phyloP scores from a whole-genome alignment of 768 basidiomycete genomes.

The Cystofilobasidium bisporidii region DNA sequence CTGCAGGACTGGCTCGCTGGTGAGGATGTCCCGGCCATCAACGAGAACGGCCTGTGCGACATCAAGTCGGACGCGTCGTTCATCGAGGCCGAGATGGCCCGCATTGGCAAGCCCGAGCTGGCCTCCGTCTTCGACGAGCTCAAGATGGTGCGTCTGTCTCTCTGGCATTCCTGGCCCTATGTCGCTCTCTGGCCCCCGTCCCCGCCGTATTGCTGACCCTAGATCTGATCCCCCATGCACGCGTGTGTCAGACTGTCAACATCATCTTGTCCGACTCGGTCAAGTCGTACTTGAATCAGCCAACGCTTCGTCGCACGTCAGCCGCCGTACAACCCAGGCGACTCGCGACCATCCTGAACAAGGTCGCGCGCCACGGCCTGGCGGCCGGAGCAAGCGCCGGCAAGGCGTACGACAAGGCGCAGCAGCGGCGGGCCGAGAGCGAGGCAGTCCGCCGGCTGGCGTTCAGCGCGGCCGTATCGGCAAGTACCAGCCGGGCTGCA shows the following conservation, averaged over 20 bases:
- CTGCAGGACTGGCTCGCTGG: constrained; percentile 68
- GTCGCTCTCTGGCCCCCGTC: too few species aligned
- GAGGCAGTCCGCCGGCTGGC: constrained; percentile 21
- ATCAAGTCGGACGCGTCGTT: constrained; percentile 78
- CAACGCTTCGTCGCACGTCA: constrained; percentile 53
- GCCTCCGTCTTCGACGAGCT: constrained; percentile 67
- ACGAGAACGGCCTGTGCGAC: constrained; percentile 81
- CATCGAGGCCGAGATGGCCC: constrained; percentile 72
- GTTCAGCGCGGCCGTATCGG: background rate
- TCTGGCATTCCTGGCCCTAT: background rate
- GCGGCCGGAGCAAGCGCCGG: constrained; percentile 52
- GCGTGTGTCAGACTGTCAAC: constrained; percentile 35
- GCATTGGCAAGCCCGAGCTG: constrained; percentile 62
- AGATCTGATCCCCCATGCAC: background rate
- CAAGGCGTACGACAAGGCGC: constrained; percentile 59
- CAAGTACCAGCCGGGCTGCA: background rate
- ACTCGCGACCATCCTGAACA: constrained; percentile 65
- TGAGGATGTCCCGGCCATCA: constrained; percentile 63
- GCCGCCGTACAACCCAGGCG: constrained; percentile 58
- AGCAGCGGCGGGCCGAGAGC: constrained; percentile 45
- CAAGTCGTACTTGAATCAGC: constrained; percentile 65
- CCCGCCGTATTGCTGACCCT: background rate
- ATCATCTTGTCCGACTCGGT: constrained; percentile 65
- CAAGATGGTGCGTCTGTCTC: constrained; percentile 51
- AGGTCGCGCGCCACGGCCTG: constrained; percentile 60